phyloP scores from a whole-genome alignment of 2,329 filamentous ascomycete genomes.

The Cladosporium colombiae region DNA sequence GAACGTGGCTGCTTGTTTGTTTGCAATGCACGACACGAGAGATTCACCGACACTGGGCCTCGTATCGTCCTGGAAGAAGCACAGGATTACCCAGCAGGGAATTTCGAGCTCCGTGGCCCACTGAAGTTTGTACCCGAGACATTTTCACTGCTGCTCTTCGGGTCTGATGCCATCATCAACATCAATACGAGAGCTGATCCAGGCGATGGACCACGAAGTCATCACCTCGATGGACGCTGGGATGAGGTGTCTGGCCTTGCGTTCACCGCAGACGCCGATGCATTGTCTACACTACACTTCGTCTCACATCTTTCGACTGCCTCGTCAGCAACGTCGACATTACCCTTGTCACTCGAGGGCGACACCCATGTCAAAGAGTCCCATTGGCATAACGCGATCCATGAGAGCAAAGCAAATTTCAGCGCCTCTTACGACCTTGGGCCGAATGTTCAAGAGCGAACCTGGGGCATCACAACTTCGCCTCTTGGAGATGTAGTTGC shows the following conservation, averaged over 20 bases:
- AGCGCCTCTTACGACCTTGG: slow-evolving; percentile 53
- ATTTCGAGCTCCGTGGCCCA: slow-evolving; percentile 23
- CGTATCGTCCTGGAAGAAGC: slow-evolving; percentile 5
- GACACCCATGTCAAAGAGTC: slow-evolving; percentile 24
- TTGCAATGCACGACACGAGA: neutral
- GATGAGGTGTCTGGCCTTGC: slow-evolving; percentile 43
- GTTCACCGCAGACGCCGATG: slow-evolving; percentile 25
- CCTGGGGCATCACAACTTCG: slow-evolving; percentile 55
- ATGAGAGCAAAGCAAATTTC: slow-evolving; percentile 44
- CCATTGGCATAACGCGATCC: slow-evolving; percentile 45
- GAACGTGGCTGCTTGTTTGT: neutral
- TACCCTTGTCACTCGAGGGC: slow-evolving; percentile 28
- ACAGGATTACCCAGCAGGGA: neutral
- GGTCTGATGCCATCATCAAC: slow-evolving; percentile 30
- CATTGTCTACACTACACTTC: slow-evolving; percentile 37
- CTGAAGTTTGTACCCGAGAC: slow-evolving; percentile 25
- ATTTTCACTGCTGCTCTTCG: slow-evolving; percentile 37
- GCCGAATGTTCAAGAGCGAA: slow-evolving; percentile 50
- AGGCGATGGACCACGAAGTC: slow-evolving; percentile 27
- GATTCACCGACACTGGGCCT: neutral
- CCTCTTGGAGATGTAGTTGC: slow-evolving; percentile 52
- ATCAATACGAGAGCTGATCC: slow-evolving; percentile 31
- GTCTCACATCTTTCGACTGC: slow-evolving; percentile 41
- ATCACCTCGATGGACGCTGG: slow-evolving; percentile 46
- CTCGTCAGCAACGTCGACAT: slow-evolving; percentile 34